phyloP scores from a whole-genome alignment of 2,329 filamentous ascomycete genomes.

The Diaporthe caulivora region DNA sequence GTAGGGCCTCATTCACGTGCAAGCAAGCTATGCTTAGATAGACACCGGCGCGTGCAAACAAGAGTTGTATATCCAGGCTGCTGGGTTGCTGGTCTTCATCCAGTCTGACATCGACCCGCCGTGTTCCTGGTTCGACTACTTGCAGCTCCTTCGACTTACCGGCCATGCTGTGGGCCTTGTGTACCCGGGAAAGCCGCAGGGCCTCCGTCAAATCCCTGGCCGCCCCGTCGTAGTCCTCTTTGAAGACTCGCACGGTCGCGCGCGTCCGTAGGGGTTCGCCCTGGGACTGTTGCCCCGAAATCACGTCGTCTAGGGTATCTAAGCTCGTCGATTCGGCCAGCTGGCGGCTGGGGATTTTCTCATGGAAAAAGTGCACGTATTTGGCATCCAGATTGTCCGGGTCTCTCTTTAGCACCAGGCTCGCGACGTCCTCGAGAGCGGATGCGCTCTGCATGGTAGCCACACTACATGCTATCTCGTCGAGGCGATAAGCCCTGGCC shows the following conservation, averaged over 20 bases:
- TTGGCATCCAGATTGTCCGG: conserved; percentile 79
- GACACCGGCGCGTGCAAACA: conserved; percentile 81
- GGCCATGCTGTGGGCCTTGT: conserved; percentile 63
- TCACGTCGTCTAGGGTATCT: conserved; percentile 75
- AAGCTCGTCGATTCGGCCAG: conserved; percentile 80
- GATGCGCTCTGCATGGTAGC: conserved; percentile 86
- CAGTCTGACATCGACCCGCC: conserved; percentile 51
- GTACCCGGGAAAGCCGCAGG: conserved; percentile 66
- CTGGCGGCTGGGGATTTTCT: conserved; percentile 84
- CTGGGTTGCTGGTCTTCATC: conserved; percentile 73
- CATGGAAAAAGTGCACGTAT: conserved; percentile 94
- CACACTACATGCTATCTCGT: conserved; percentile 87
- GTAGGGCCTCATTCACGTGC: conserved; percentile 66
- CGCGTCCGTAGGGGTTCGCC: conserved; percentile 78
- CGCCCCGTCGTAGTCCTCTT: conserved; percentile 78
- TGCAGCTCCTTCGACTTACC: conserved; percentile 63
- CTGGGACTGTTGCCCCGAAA: conserved; percentile 72
- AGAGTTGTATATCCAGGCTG: conserved; percentile 79
- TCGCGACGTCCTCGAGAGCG: conserved; percentile 81
- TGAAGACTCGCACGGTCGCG: conserved; percentile 81
- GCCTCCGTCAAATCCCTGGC: conserved; percentile 78
- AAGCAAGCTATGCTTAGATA: conserved; percentile 80
- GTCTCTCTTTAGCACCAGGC: conserved; percentile 78
- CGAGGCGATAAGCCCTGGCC: conserved; percentile 80
- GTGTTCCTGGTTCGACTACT: conserved; percentile 44